These are phyloP conservation scores for Diplodia scrobiculata DNA, from an alignment of 2,329 filamentous ascomycete species.

Conservation along the genomic window DNA sequence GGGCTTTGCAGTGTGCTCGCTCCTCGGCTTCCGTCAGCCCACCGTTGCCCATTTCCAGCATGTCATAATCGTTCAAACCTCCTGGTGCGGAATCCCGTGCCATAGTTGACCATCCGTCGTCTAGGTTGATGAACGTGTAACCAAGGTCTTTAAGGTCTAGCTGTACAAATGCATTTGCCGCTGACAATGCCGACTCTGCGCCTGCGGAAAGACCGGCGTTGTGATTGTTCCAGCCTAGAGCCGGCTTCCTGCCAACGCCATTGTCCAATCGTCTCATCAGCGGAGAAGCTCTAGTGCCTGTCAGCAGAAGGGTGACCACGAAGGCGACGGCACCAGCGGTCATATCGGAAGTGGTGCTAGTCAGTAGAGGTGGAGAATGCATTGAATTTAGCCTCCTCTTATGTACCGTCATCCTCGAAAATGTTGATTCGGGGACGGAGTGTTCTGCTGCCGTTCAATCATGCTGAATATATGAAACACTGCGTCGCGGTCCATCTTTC, in stretches of 20 bases:
- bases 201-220: slow-evolving; percentile 10
- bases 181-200: slow-evolving; percentile 3
- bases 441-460: slow-evolving; percentile 20
- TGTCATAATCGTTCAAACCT: slow-evolving; percentile 38
- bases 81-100: slow-evolving; percentile 36
- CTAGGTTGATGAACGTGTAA: slow-evolving; percentile 37
- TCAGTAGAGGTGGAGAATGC: background rate
- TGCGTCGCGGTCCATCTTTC: slow-evolving; percentile 22
- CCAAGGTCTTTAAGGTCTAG: slow-evolving; percentile 35
- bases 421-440: background rate
- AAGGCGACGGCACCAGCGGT: background rate
- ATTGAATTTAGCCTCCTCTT: background rate
- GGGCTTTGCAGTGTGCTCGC: slow-evolving; percentile 51
- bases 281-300: background rate
- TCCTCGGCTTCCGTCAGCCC: slow-evolving; percentile 39
- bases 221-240: slow-evolving; percentile 36
- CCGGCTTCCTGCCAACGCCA: slow-evolving; percentile 33
- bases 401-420: background rate
- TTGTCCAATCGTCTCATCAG: slow-evolving; percentile 30
- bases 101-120: slow-evolving; percentile 42
- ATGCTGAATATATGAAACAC: slow-evolving; percentile 15
- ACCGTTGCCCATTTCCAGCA: slow-evolving; percentile 33
- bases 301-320: background rate
- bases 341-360: background rate
- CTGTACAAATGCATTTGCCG: slow-evolving; percentile 1